These are phyloP conservation scores for Aureobasidium mangrovei DNA, from an alignment of 2,329 filamentous ascomycete genomes.

Conservation along the genomic window DNA sequence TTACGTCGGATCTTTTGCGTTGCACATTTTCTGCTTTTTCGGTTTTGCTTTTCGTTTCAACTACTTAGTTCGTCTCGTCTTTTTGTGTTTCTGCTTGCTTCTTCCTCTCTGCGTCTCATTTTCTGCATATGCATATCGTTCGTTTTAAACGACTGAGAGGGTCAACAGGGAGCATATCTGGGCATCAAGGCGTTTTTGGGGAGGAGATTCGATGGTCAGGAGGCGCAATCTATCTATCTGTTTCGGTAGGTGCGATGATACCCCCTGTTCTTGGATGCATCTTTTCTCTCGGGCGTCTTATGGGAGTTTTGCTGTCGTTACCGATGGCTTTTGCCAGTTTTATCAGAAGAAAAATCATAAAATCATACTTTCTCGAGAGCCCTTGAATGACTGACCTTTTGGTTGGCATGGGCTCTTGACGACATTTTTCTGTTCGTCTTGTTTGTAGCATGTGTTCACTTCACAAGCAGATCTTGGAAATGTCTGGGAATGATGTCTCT, in stretches of 20 bases:
- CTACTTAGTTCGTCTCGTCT: too few species aligned
- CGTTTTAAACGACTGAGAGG: too few species aligned
- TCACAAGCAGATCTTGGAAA: neutral
- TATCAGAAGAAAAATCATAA: constrained; percentile 7
- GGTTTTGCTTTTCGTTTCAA: too few species aligned
- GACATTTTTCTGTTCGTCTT: neutral
- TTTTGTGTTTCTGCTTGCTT: too few species aligned
- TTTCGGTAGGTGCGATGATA: constrained; percentile 12
- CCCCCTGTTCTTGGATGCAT: neutral
- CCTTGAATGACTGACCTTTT: neutral
- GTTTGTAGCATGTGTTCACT: neutral
- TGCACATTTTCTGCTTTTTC: too few species aligned
- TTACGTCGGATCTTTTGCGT: too few species aligned
- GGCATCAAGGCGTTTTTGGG: neutral
- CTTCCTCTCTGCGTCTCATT: too few species aligned
- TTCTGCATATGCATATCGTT: too few species aligned
- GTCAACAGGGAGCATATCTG: too few species aligned
- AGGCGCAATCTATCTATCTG: constrained; percentile 10
- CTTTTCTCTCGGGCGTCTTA: neutral
- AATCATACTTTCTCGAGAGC: constrained; percentile 11
- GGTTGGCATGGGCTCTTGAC: constrained; percentile 6
- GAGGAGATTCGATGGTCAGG: neutral
- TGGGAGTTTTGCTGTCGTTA: neutral
- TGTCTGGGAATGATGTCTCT: neutral
- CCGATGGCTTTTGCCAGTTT: neutral